phyloP scores from a whole-genome alignment of 208 protist species.

The Crithidia bombi region DNA sequence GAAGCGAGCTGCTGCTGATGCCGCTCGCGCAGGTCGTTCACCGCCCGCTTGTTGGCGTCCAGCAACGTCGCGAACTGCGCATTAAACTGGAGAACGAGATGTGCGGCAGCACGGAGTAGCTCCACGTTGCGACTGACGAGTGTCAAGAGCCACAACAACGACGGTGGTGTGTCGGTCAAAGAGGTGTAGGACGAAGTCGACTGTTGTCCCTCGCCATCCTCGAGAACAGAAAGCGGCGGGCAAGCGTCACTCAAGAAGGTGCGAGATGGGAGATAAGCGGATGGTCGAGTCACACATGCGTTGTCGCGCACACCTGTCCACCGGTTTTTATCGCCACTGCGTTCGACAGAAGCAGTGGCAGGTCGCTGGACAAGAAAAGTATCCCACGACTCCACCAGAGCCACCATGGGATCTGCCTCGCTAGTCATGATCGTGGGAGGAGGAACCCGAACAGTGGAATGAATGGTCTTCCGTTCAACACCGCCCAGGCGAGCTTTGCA shows the following conservation, averaged over 20 bases:
- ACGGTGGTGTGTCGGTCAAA: neutral
- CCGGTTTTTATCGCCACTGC: neutral
- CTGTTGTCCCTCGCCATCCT: neutral
- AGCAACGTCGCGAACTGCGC: conserved; percentile 44
- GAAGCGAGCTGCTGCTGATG: conserved; percentile 64
- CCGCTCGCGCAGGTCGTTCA: conserved; percentile 43
- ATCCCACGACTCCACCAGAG: conserved; percentile 39
- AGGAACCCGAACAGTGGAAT: no score
- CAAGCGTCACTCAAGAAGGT: conserved; percentile 26
- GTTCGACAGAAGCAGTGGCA: neutral
- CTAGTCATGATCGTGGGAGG: neutral
- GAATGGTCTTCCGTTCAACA: neutral
- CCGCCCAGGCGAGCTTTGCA: no score
- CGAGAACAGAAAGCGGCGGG: conserved; percentile 9
- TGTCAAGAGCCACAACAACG: conserved; percentile 69
- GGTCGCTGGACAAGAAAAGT: conserved; percentile 27
- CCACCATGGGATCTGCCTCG: conserved; percentile 36
- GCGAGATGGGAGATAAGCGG: neutral
- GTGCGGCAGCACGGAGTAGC: conserved; percentile 50
- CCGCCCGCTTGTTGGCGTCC: conserved; percentile 13
- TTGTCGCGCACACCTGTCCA: neutral
- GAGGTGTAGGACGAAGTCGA: neutral
- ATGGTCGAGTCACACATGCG: no score
- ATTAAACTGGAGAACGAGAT: conserved; percentile 68
- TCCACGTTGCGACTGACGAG: conserved; percentile 62